phyloP scores from a whole-genome alignment of 345 rosid species.

The Gossypium ekmanianum region DNA sequence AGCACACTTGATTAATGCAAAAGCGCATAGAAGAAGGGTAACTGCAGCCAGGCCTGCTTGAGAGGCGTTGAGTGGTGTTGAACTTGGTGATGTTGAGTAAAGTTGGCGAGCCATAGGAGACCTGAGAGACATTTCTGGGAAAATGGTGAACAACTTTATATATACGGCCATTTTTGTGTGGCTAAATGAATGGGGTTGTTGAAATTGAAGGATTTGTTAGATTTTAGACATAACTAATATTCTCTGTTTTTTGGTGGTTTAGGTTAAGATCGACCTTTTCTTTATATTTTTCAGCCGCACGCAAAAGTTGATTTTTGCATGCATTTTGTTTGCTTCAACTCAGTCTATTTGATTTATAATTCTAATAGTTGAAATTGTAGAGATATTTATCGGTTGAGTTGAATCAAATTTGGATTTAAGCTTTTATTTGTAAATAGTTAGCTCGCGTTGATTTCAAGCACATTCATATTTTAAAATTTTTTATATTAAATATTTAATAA shows the following conservation, averaged over 20 bases:
- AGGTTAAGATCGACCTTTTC: slow-evolving; percentile 22
- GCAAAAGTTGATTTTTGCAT: neutral
- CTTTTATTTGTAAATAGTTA: no score
- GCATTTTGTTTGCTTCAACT: neutral
- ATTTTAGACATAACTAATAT: neutral
- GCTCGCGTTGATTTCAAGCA: no score
- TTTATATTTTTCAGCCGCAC: neutral
- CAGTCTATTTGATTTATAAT: neutral
- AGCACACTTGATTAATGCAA: slow-evolving; percentile 53
- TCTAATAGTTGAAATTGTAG: no score
- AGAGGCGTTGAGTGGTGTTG: slow-evolving; percentile 20
- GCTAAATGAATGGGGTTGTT: slow-evolving; percentile 38
- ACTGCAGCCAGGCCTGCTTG: slow-evolving; percentile 41
- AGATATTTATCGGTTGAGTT: no score
- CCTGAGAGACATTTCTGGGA: neutral
- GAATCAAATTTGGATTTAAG: no score
- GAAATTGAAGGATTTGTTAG: slow-evolving; percentile 28
- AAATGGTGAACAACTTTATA: slow-evolving; percentile 3
- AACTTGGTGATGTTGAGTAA: slow-evolving; percentile 11
- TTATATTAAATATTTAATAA: no score
- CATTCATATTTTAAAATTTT: no score
- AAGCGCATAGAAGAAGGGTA: slow-evolving; percentile 42
- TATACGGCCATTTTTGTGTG: neutral
- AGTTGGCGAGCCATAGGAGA: slow-evolving; percentile 43
- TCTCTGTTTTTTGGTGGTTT: slow-evolving; percentile 24